Base-by-base conservation (phyloP, 1,284 basidiomycete species). In the Pisolithus thermaeus region DNA sequence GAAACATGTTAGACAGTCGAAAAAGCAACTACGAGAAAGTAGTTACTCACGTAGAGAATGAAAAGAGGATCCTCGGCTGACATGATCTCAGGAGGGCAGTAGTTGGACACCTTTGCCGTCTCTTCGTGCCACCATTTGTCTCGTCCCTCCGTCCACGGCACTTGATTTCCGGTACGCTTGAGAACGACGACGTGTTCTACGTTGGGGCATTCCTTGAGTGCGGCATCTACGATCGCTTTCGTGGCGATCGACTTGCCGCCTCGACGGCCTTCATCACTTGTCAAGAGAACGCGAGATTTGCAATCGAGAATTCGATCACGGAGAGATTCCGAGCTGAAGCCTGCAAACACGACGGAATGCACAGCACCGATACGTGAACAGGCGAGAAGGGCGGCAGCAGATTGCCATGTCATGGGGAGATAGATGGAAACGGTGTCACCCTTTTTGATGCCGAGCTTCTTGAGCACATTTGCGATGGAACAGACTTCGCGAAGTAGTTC, bases 61-160 rank as follows among this genome's bases (percentile, higher is more conserved):
- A 98, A 98, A 23, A 99, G 79, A 5, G 96, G 95, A 70, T 98
- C 96, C 68, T 99, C 96, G 23, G 91, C 73, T 50, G 79, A 72
- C 85, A 99, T 91, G 58, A 89, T 70, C 71, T 92, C 92, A 22
- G 87, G 86, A 4, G 95, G 84, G 73, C 92, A 93, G 75, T 92
- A 97, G 57, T 80, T 81, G n/a, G 90, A 83, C 39, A 97, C 92
- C 69, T 86, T 88, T 36, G 75, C 79, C 48, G 80, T 77, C 71
- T 92, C 92, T 71, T 98, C 95, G 66, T 97, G 88, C 93, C 93
- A 98, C 96, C 96, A 98, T 60, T 83, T 79, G 72, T 99, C 96
- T 52, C 96, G 77, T 8, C 92, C 94, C 57, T 84, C 77, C 11
- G 80, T 85, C 84, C 89, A 91, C n/a, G 83, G 76, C 35, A 98